Evolutionary conservation across 148 eudicot species (phyloP).

Genomic region (Vaccinium myrtillus): DNA sequence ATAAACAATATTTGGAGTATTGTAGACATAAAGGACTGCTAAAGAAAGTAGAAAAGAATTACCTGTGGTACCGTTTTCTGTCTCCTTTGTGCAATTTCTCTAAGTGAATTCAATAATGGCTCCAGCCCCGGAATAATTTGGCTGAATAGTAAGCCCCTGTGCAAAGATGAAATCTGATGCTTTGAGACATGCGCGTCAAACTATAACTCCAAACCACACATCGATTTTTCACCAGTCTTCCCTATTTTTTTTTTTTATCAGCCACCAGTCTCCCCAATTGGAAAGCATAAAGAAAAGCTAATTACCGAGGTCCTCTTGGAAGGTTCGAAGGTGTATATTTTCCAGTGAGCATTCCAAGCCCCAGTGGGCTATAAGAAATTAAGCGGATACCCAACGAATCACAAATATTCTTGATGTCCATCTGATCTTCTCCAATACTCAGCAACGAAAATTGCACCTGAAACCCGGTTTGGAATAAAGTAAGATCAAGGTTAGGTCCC

Average conservation of each 20-base stretch:
- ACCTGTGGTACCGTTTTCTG: slow-evolving; percentile 82
- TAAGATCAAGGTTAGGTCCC: background rate
- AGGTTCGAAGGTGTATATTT: slow-evolving; percentile 69
- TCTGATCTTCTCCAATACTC: slow-evolving; percentile 85
- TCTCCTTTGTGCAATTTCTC: slow-evolving; percentile 63
- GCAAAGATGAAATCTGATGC: background rate
- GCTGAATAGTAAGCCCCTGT: slow-evolving; percentile 71
- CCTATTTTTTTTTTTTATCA: background rate
- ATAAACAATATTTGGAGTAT: background rate
- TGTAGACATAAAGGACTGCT: background rate
- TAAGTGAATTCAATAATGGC: slow-evolving; percentile 60
- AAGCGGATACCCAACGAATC: slow-evolving; percentile 72
- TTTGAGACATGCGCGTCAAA: background rate
- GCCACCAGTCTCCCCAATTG: background rate
- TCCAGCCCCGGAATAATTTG: slow-evolving; percentile 90
- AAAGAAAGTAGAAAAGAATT: background rate
- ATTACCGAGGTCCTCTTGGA: slow-evolving; percentile 83
- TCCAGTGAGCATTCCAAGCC: slow-evolving; percentile 98
- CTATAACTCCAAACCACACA: background rate
- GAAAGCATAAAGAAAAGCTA: background rate
- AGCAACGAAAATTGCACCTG: slow-evolving; percentile 90
- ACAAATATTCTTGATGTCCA: slow-evolving; percentile 70
- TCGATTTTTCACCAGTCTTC: background rate
- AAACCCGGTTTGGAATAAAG: background rate
- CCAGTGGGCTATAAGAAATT: slow-evolving; percentile 86